These are phyloP conservation scores for Penicillium sp. DNA, from an alignment of 2,329 filamentous ascomycete species.

Conservation along the genomic window DNA sequence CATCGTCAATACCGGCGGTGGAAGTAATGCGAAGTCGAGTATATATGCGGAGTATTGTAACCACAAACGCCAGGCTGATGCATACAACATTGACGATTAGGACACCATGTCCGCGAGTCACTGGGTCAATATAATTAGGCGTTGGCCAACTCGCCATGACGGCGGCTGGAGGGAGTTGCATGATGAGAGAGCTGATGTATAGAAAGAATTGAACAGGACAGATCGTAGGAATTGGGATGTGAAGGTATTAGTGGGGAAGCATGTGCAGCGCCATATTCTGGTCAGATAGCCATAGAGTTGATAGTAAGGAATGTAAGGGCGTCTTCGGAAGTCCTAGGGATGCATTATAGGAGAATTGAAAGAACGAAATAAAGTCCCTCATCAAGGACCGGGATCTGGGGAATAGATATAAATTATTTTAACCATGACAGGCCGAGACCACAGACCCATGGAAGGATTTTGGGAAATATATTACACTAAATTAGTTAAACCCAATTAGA, in stretches of 20 bases:
- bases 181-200: conserved; percentile 18
- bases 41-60: conserved; percentile 49
- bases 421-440: background rate
- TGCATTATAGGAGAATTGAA: background rate
- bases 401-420: background rate
- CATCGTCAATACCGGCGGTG: conserved; percentile 50
- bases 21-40: conserved; percentile 47
- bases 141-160: conserved; percentile 47
- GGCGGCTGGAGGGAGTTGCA: conserved; percentile 43
- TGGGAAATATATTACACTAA: background rate
- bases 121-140: conserved; percentile 51
- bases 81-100: conserved; percentile 45
- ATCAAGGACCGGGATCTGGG: background rate
- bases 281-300: background rate
- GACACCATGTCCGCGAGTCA: conserved; percentile 44
- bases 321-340: background rate
- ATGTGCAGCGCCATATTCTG: background rate
- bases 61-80: conserved; percentile 39
- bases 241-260: background rate
- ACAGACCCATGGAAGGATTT: background rate
- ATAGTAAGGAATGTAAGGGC: background rate
- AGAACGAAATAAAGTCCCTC: background rate
- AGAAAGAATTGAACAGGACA: background rate
- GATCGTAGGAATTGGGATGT: background rate
- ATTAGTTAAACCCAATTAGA: background rate